These are phyloP conservation scores for Ceratocystis papillata DNA, from an alignment of 2,329 filamentous ascomycete species.

Conservation along the genomic window DNA sequence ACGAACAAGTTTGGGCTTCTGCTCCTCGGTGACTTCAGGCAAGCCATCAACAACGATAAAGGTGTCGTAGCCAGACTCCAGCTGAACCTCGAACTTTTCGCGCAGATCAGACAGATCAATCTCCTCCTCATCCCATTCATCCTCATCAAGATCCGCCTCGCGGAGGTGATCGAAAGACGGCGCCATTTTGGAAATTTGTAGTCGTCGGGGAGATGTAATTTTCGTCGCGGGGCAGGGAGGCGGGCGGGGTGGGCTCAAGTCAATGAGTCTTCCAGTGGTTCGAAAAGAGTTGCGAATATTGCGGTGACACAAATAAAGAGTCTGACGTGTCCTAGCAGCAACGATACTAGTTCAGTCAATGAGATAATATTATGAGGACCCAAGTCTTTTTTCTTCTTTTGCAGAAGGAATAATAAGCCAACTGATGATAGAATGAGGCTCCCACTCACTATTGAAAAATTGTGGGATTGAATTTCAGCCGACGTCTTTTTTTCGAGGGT, in stretches of 20 bases:
- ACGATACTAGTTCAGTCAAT: neutral
- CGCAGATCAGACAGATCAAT: constrained; percentile 90
- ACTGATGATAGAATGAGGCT: constrained; percentile 8
- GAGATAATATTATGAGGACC: neutral
- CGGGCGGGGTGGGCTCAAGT: constrained; percentile 22
- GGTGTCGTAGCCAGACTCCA: constrained; percentile 90
- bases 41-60: constrained; percentile 96
- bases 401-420: constrained; percentile 6
- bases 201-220: constrained; percentile 19
- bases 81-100: constrained; percentile 88
- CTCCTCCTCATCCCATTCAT: constrained; percentile 82
- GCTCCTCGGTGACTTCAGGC: constrained; percentile 77
- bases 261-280: constrained; percentile 5
- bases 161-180: constrained; percentile 85
- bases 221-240: constrained; percentile 18
- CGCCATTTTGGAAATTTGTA: constrained; percentile 58
- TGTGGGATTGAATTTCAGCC: constrained; percentile 22
- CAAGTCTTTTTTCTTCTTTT: neutral
- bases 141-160: constrained; percentile 77
- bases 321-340: neutral
- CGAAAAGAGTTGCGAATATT: constrained; percentile 13
- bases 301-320: neutral
- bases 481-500: constrained; percentile 23
- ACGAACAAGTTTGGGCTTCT: constrained; percentile 88
- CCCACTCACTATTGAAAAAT: constrained; percentile 14